A percentile compares a stretch with the other conserved stretches of the same genome.
These are phyloP conservation scores for Mangifera indica DNA, from an alignment of 345 rosid species.

Conservation along the genomic window DNA sequence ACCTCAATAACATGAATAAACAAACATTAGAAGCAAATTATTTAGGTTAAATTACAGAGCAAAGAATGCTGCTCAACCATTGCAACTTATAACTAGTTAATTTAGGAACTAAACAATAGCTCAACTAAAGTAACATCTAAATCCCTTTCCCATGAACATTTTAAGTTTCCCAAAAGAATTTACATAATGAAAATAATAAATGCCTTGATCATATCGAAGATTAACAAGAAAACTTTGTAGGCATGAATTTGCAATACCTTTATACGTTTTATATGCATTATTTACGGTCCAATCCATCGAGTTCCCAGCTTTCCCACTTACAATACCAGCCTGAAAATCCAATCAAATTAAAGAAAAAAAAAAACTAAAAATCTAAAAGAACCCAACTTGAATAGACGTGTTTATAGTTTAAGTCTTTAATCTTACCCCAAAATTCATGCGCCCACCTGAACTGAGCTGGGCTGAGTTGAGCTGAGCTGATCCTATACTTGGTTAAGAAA, in stretches of 20 bases:
- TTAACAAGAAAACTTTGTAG: too few species aligned
- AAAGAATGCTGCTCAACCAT: background rate
- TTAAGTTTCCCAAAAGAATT: too few species aligned
- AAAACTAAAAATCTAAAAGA: background rate
- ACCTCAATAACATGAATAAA: background rate
- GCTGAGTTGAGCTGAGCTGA: too few species aligned
- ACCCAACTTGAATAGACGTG: background rate
- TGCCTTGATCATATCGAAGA: too few species aligned
- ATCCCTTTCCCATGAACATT: background rate
- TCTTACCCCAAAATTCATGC: constrained; percentile 28
- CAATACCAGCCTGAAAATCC: constrained; percentile 23
- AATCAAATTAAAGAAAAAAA: background rate
- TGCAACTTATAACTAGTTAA: background rate
- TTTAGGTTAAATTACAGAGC: background rate
- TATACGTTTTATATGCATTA: constrained; percentile 71
- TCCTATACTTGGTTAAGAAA: background rate
- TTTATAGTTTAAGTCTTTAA: background rate
- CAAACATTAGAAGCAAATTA: background rate
- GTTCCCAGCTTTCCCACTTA: constrained; percentile 34
- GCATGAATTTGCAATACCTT: constrained; percentile 44
- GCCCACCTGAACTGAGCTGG: background rate
- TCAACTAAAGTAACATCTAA: background rate
- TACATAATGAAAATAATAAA: too few species aligned
- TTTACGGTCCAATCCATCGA: constrained; percentile 83
- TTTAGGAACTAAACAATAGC: background rate